phyloP scores from a whole-genome alignment of 495 filamentous ascomycete species.

The Hyaloscypha hepaticicola region DNA sequence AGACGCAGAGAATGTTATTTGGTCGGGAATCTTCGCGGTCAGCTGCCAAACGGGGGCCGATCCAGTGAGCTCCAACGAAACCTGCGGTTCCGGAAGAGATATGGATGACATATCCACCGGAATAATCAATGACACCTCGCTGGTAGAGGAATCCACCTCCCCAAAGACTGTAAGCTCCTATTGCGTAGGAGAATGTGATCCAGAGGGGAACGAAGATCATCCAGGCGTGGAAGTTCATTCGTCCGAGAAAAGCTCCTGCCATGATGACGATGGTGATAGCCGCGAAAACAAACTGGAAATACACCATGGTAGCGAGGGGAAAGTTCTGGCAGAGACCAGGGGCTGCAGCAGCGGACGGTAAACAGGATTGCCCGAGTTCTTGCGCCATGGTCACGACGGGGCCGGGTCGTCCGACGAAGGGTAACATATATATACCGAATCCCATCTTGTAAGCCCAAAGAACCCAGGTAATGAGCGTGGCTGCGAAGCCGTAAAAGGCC shows the following conservation, averaged over 20 bases:
- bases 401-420: conserved; percentile 51
- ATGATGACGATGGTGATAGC: conserved; percentile 56
- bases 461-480: conserved; percentile 54
- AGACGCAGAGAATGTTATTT: conserved; percentile 50
- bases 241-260: conserved; percentile 50
- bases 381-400: conserved; percentile 50
- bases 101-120: conserved; percentile 59
- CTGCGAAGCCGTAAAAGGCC: conserved; percentile 57
- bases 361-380: conserved; percentile 45
- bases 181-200: conserved; percentile 50
- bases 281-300: conserved; percentile 61
- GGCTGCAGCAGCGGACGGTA: conserved; percentile 47
- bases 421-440: conserved; percentile 53
- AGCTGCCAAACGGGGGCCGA: conserved; percentile 48
- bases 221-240: conserved; percentile 59
- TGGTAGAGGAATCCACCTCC: conserved; percentile 54
- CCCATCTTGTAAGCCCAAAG: conserved; percentile 55
- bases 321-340: conserved; percentile 41
- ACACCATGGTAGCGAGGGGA: conserved; percentile 55
- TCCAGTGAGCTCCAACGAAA: conserved; percentile 54
- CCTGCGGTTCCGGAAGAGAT: conserved; percentile 56
- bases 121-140: conserved; percentile 55
- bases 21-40: conserved; percentile 52
- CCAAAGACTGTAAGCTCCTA: conserved; percentile 51
- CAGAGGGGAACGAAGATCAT: conserved; percentile 58